phyloP scores from a whole-genome alignment of 2,329 filamentous ascomycete species.

The Lithohypha guttulata region DNA sequence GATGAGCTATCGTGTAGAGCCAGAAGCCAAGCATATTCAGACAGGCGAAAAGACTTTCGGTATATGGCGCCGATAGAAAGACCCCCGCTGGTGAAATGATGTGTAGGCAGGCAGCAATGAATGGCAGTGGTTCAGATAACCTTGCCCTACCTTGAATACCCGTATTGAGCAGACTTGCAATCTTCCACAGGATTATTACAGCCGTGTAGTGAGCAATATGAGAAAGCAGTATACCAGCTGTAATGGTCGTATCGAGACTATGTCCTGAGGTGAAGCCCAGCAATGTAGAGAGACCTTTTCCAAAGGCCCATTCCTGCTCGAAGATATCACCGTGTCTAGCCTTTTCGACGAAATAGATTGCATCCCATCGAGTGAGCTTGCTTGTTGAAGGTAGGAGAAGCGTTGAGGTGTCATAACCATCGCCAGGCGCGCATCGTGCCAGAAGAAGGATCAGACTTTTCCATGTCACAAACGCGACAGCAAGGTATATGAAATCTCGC shows the following conservation, averaged over 20 bases:
- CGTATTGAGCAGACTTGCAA: slow-evolving; percentile 8
- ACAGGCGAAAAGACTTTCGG: slow-evolving; percentile 68
- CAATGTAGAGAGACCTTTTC: slow-evolving; percentile 36
- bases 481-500: neutral
- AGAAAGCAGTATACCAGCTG: slow-evolving; percentile 56
- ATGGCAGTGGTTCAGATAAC: slow-evolving; percentile 37
- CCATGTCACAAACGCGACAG: slow-evolving; percentile 40
- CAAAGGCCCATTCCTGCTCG: slow-evolving; percentile 60
- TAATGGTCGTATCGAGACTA: slow-evolving; percentile 12
- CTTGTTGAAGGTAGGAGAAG: slow-evolving; percentile 33
- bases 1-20: slow-evolving; percentile 46
- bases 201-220: slow-evolving; percentile 68
- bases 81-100: slow-evolving; percentile 77
- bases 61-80: slow-evolving; percentile 79
- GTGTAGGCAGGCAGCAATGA: slow-evolving; percentile 63
- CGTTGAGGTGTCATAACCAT: slow-evolving; percentile 54
- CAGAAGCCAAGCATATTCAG: slow-evolving; percentile 65
- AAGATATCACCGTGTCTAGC: slow-evolving; percentile 45
- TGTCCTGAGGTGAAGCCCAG: slow-evolving; percentile 1
- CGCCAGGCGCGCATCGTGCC: slow-evolving; percentile 42
- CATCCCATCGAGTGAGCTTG: slow-evolving; percentile 50
- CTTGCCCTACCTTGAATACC: slow-evolving; percentile 25
- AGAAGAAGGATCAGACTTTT: slow-evolving; percentile 44
- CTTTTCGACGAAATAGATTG: slow-evolving; percentile 48
- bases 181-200: slow-evolving; percentile 51